Percentiles rank a stretch among this genome's conserved stretches.
These are phyloP conservation scores for Diphasiastrum complanatum DNA, from an alignment of 83 land plant genomes.

Conservation along the genomic window DNA sequence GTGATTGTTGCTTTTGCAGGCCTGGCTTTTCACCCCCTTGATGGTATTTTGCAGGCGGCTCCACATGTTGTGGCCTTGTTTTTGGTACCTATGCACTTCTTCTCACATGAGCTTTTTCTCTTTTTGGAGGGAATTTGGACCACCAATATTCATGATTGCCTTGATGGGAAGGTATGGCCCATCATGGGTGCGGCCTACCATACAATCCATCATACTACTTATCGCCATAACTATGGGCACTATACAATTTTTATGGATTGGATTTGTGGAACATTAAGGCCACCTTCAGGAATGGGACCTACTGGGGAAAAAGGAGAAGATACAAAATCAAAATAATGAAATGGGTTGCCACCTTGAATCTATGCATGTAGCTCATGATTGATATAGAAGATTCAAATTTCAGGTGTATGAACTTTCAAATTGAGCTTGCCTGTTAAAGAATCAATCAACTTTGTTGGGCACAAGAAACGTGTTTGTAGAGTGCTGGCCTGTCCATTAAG, in stretches of 20 bases:
- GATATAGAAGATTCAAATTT: too few relatives aligned
- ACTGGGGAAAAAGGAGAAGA: too few relatives aligned
- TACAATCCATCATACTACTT: constrained; percentile 90
- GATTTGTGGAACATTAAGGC: constrained; percentile 62
- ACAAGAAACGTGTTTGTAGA: too few relatives aligned
- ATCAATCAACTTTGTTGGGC: too few relatives aligned
- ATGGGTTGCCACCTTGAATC: too few relatives aligned
- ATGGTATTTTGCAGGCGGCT: constrained; percentile 79
- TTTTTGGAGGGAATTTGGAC: constrained; percentile 87
- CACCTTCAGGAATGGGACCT: too few relatives aligned
- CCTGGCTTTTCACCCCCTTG: constrained; percentile 88
- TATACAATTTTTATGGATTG: constrained; percentile 68
- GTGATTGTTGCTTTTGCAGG: constrained; percentile 41
- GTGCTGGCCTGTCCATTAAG: too few relatives aligned
- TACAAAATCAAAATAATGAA: too few relatives aligned
- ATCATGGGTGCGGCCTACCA: constrained; percentile 95
- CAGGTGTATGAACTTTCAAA: too few relatives aligned
- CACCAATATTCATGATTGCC: constrained; percentile 95
- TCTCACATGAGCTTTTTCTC: constrained; percentile 57
- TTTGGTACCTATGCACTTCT: constrained; percentile 66
- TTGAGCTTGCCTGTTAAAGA: too few relatives aligned
- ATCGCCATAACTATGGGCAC: constrained; percentile 67
- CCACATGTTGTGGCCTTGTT: constrained; percentile 82
- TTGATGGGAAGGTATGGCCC: constrained; percentile 82
- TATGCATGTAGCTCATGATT: too few relatives aligned